A percentile compares a stretch with the other conserved stretches of the same genome.
These are phyloP conservation scores for Herpetomonas samuelpessoai DNA, from an alignment of 208 protist genomes.

Conservation along the genomic window DNA sequence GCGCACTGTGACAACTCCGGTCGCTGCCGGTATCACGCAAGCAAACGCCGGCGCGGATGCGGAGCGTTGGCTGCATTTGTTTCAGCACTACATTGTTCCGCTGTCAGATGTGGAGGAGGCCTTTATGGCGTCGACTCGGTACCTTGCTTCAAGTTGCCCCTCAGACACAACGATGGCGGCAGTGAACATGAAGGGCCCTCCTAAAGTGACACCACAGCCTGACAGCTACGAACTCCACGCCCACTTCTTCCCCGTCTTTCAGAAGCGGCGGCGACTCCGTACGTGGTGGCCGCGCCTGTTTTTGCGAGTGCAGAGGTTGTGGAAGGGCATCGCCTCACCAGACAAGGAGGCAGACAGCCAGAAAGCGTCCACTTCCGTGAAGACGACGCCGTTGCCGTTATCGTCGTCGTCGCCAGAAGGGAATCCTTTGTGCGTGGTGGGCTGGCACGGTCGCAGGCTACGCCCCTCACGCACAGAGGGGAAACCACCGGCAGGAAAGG, in stretches of 20 bases:
- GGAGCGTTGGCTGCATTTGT: constrained; percentile 3
- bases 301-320: background rate
- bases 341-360: background rate
- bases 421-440: too few relatives aligned
- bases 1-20: too few relatives aligned
- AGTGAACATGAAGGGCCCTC: background rate
- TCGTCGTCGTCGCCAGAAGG: too few relatives aligned
- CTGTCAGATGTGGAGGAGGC: constrained; percentile 17
- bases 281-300: constrained; percentile 9
- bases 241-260: constrained; percentile 17
- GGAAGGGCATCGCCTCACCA: background rate
- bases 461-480: too few relatives aligned
- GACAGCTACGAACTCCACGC: constrained; percentile 1
- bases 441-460: too few relatives aligned
- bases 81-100: constrained; percentile 15
- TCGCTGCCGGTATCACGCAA: too few relatives aligned
- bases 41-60: too few relatives aligned
- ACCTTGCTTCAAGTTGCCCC: background rate
- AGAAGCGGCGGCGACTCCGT: constrained; percentile 18
- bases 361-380: too few relatives aligned
- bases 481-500: too few relatives aligned
- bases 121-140: constrained; percentile 17
- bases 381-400: too few relatives aligned
- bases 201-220: background rate
- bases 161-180: background rate